Base-by-base conservation (phyloP, 441 rosid genomes). In the Erodium moschatum region DNA sequence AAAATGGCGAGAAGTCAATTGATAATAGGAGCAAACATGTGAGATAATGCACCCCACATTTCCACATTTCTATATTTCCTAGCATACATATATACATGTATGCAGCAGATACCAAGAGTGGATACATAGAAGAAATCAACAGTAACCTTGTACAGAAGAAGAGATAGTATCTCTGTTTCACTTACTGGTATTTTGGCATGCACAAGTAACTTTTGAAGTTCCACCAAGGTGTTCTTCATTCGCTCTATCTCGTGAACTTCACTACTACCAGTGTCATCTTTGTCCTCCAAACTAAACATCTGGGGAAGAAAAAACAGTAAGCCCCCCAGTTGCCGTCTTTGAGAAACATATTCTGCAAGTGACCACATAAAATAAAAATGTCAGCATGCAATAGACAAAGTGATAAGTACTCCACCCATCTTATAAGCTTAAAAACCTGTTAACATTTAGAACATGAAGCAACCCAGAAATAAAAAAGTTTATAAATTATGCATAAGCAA, bases 111-210 rank as follows among this genome's bases (percentile, higher is more conserved):
- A 6, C 58, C 6, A 50, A 50, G 58, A 50, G 16, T 50, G 18
- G 4, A 16, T 50, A 15, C 58, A 15, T 50, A 50, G n/a, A n/a
- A 50, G 19, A 50, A n/a, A 50, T 15, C 18, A n/a, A 50, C 7
- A 50, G 58, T 50, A 50, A 50, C 58, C 20, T 50, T 50, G 58
- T 12, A 50, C 19, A 50, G 16, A 15, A 46, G 15, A 16, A 21
- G 44, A 65, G 21, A 69, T n/a, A n/a, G 21, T 63, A 33, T 38
- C 27, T 19, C 58, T 33, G 2, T 50, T 19, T 29, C 35, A 91
- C 98, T 91, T 77, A 93, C 98, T 72, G 92, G 93, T 76, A 89
- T 74, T 70, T 83, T 85, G 66, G 85, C 74, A 76, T 91, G 89
- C 15, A 89, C 65, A 68, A 93, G 97, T 48, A 88, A 74, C 78